Conservation (phyloP, 2,329 filamentous ascomycete species). For the Fusarium sp. region DNA sequence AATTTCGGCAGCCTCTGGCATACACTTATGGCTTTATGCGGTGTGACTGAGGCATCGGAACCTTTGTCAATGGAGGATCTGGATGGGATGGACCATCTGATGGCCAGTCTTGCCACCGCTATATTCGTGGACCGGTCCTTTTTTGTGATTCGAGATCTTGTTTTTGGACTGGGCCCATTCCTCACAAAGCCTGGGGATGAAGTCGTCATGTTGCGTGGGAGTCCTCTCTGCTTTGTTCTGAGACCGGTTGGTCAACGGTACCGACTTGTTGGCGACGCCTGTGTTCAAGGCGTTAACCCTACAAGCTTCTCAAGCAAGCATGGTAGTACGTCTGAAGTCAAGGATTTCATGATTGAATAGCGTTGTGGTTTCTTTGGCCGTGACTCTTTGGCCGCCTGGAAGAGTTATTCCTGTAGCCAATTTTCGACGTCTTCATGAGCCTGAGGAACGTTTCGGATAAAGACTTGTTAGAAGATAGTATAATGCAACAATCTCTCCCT, state of each 20-base stretch:
- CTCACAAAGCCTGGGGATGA: not conserved
- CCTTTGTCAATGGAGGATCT: not conserved
- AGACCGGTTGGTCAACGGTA: not conserved
- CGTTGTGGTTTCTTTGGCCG: not conserved
- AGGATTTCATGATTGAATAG: not conserved
- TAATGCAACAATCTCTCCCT: not conserved
- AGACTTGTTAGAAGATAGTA: too few species aligned
- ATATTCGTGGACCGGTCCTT: not conserved
- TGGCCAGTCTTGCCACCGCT: not conserved
- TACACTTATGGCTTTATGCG: not conserved
- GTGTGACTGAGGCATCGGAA: not conserved
- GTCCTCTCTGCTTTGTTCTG: not conserved
- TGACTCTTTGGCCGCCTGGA: too few species aligned
- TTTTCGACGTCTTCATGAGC: too few species aligned
- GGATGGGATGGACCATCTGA: not conserved
- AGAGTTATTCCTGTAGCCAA: not conserved
- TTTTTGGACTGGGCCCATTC: not conserved
- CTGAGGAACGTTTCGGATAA: too few species aligned
- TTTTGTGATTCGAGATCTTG: not conserved
- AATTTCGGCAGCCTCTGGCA: not conserved
- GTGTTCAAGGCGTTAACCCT: not conserved
- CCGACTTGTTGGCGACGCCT: not conserved
- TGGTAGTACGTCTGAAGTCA: not conserved
- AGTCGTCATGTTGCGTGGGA: not conserved
- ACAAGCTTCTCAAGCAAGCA: not conserved